Evolutionary conservation across 768 basidiomycete species (phyloP).

Genomic region (Naganishia kalamii): DNA sequence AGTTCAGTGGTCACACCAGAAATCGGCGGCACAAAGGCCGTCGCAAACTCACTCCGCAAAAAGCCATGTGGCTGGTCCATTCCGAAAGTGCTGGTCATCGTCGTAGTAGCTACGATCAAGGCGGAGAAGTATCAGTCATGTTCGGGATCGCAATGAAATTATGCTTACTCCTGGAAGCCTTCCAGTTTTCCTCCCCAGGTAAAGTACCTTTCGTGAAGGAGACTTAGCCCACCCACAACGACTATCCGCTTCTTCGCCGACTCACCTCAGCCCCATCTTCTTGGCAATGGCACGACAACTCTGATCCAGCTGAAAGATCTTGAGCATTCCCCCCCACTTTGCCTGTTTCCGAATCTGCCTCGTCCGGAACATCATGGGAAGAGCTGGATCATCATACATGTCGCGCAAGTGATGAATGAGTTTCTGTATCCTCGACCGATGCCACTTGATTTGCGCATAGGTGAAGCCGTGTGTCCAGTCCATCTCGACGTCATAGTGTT

Average conservation of each 20-base stretch:
- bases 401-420: constrained; percentile 22
- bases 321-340: constrained; percentile 22
- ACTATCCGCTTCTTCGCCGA: too few relatives aligned
- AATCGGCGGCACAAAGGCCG: neutral
- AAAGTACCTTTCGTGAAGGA: neutral
- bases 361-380: constrained; percentile 28
- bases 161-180: constrained; percentile 14
- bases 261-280: constrained; percentile 25
- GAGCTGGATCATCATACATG: constrained; percentile 14
- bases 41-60: constrained; percentile 28
- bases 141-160: neutral
- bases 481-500: neutral
- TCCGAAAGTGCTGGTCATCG: constrained; percentile 28
- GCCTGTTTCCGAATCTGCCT: constrained; percentile 24
- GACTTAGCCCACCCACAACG: constrained; percentile 13
- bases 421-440: constrained; percentile 21
- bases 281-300: constrained; percentile 25
- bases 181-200: constrained; percentile 18
- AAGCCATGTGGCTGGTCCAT: constrained; percentile 27
- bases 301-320: constrained; percentile 29
- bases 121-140: neutral
- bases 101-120: constrained; percentile 27
- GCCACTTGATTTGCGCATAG: constrained; percentile 28
- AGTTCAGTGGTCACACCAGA: neutral
- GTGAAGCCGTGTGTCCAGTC: constrained; percentile 20